Base-by-base conservation (phyloP, 192 early-diverging fungal genomes). In the Coemansia sp. region DNA sequence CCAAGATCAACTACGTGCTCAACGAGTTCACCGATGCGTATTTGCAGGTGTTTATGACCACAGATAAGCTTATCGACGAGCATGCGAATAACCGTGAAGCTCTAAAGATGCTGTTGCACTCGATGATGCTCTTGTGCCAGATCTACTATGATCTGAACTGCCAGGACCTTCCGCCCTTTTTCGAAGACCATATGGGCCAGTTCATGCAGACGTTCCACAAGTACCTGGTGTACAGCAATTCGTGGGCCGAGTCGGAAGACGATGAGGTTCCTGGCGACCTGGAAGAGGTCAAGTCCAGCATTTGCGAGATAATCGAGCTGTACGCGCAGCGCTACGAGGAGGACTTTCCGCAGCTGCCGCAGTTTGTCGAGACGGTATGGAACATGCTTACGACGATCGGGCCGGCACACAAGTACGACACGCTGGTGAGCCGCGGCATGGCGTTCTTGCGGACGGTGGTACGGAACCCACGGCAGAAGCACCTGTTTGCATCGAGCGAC, bases 81-180 rank as follows among this genome's bases (percentile, higher is more conserved):
- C 85, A 91, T 55, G 64, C 66, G 5, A 67, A 69, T 40, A 85
- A 96, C 57, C 57, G 58, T 15, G 53, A 69, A 36, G 87, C 85
- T 18, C 70, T 97, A 40, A 75, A 82, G 39, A 71, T 87, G 16
- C 77, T 97, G 44, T 83, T 84, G 37, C 85, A 93, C 56, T 82
- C 83, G 11, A 54, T 99, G 18, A 71, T 86, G 44, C 81, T 93
- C 6, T 62, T 96, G 51, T 82, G 84, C 51, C 89, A 96, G 70
- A 90, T 99, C 49, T 99, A 87, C 68, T 94, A 93, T 62, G 88
- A 90, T 66, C 78, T 99, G 43, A 99, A 94, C 60, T 94, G 81
- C 64, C 95, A 97, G 75, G 97, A 99, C 71, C 71, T 96, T 48
- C 95, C 97, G 11, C 91, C 94, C 62, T 97, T 92, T 68, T 97